Evolutionary conservation across 768 basidiomycete species (phyloP).

Genomic region (Kwoniella botswanensis): DNA sequence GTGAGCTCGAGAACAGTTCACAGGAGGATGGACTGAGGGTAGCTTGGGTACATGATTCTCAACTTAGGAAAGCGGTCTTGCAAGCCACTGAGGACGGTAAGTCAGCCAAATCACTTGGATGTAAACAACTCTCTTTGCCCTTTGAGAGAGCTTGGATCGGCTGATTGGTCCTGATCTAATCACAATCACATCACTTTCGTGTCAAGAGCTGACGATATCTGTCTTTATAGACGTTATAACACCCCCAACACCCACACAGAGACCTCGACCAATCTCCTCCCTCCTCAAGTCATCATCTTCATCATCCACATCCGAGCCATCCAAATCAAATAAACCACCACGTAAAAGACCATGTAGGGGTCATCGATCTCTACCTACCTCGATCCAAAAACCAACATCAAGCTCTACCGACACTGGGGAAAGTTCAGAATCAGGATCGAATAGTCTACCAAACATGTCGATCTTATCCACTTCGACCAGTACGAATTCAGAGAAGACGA

Average conservation of each 20-base stretch:
- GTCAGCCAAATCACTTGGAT: conserved; percentile 21
- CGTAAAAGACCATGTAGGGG: conserved; percentile 39
- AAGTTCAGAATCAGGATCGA: conserved; percentile 1
- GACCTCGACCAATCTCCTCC: conserved; percentile 32
- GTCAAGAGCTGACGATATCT: neutral
- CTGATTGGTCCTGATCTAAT: neutral
- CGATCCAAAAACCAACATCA: neutral
- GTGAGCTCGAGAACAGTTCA: conserved; percentile 33
- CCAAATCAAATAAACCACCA: conserved; percentile 13
- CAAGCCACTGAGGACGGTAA: conserved; percentile 37
- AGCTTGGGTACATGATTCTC: conserved; percentile 39
- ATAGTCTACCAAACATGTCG: conserved; percentile 14
- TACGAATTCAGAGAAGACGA: conserved; percentile 9
- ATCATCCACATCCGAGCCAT: neutral
- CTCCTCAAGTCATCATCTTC: conserved; percentile 24
- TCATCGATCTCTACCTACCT: conserved; percentile 36
- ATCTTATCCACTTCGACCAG: neutral
- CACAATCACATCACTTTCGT: too few relatives aligned
- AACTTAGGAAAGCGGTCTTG: conserved; percentile 29
- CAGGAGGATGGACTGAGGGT: conserved; percentile 34
- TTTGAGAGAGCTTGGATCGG: neutral
- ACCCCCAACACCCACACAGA: conserved; percentile 38
- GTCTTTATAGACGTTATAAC: conserved; percentile 15
- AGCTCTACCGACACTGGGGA: neutral
- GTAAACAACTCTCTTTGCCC: neutral